Evolutionary conservation across 495 filamentous ascomycete genomes (phyloP), one percentile per base, ranked within the genome.

Genomic region (Xylaria curta): DNA sequence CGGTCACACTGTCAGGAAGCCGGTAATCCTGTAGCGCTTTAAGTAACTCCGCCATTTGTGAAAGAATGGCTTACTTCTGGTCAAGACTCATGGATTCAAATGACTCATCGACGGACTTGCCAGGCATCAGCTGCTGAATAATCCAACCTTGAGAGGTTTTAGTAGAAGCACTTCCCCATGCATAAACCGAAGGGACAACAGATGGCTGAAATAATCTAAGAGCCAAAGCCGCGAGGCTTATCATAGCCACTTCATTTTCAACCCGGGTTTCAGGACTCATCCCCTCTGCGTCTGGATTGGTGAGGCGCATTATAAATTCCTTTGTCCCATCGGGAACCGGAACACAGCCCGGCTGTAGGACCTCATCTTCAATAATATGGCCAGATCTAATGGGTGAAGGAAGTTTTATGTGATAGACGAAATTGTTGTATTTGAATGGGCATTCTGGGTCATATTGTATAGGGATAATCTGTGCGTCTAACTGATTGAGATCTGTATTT

Each of bases 351-450:
- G 76, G 70, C 53, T 66, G 56, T 10, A 69, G 71, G 13, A 36
- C 6, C 0, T 58, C 0, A 31, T 38, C 13, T 42, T 68, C 26
- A 9, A 26, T n/a, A 2, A 1, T 12, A 53, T 46, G 8, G 17
- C 21, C 21, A 15, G 64, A 19, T 4, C 6, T n/a, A 17, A 67
- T 46, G 4, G 70, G 65, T 26, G 69, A 28, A 40, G 72, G 54
- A 10, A 80, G 70, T 21, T 72, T 73, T 51, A 80, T 47, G 24
- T 64, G 75, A 54, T 81, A 81, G 51, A 81, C 79, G 51, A 80
- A 81, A 66, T 80, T 81, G 77, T 80, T 81, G 76, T 78, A 80
- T 63, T 80, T 79, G 74, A 79, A 80, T n/a, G 72, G 74, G 44
- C 64, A 72, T 21, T 81, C 72, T 24, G 78, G 73, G 56, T 80